phyloP scores from a whole-genome alignment of 2,329 filamentous ascomycete genomes.

The Alternaria alternata region DNA sequence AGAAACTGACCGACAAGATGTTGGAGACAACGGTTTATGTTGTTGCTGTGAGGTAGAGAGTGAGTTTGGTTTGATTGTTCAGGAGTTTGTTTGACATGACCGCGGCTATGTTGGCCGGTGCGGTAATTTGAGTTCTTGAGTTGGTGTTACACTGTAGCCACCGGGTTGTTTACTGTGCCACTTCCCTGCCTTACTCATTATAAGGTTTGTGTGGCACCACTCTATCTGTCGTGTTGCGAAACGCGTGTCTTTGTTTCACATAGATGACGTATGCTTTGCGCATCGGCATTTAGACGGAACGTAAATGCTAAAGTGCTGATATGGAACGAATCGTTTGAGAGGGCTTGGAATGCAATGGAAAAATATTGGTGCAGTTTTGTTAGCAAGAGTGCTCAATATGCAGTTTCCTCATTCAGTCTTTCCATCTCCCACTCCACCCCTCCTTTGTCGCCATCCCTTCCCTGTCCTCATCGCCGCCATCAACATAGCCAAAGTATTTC shows the following conservation, averaged over 20 bases:
- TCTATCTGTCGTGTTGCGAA: not conserved
- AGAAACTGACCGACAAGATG: not conserved
- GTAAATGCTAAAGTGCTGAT: not conserved
- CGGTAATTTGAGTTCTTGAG: not conserved
- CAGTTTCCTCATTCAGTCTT: conserved; percentile 1
- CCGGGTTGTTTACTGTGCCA: not conserved
- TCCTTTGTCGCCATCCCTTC: conserved; percentile 4
- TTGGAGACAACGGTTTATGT: not conserved
- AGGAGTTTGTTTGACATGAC: not conserved
- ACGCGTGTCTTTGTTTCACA: conserved; percentile 1
- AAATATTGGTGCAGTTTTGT: not conserved
- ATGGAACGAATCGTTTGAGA: not conserved
- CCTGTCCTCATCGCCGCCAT: not conserved
- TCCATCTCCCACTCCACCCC: conserved; percentile 21
- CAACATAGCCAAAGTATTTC: conserved; percentile 29
- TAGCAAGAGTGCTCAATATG: not conserved
- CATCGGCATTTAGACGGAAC: not conserved
- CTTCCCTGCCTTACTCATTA: not conserved
- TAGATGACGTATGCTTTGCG: not conserved
- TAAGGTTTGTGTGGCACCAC: not conserved
- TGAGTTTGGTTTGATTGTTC: not conserved
- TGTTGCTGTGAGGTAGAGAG: not conserved
- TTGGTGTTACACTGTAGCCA: conserved; percentile 1
- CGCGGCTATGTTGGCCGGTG: not conserved
- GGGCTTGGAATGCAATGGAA: not conserved